Conservation (phyloP, 768 basidiomycete species). For the Russula virescens region DNA sequence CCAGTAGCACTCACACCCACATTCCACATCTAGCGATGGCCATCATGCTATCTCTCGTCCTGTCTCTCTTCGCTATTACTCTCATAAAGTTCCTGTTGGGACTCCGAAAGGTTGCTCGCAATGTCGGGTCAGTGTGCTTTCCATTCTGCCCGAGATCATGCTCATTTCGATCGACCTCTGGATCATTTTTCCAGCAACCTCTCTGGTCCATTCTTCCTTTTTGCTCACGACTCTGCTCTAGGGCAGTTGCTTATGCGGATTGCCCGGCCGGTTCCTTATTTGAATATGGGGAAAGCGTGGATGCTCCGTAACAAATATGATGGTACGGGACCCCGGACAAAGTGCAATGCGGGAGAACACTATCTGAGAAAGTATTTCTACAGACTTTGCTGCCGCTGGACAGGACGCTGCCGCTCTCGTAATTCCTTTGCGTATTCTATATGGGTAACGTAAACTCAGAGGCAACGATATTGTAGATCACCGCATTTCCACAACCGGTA, state of each 20-base stretch:
- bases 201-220: slow-evolving; percentile 7
- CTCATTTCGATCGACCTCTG: background rate
- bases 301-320: background rate
- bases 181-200: background rate
- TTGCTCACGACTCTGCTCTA: background rate
- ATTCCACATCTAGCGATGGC: background rate
- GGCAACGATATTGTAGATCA: background rate
- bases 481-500: background rate
- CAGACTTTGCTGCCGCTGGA: slow-evolving; percentile 17
- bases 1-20: too few relatives aligned
- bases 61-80: background rate
- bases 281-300: background rate
- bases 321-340: background rate
- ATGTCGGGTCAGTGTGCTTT: slow-evolving; percentile 8
- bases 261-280: background rate
- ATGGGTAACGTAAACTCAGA: background rate
- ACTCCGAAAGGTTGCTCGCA: background rate
- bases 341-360: too few relatives aligned
- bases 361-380: background rate
- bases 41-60: background rate
- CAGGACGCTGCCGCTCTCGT: slow-evolving; percentile 7
- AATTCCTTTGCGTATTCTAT: background rate
- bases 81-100: background rate
- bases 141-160: too few relatives aligned
- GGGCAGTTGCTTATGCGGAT: background rate